Percentiles rank a stretch among this genome's conserved stretches.
phyloP scores from a whole-genome alignment of 2,329 filamentous ascomycete species.

The Fusarium sp. region DNA sequence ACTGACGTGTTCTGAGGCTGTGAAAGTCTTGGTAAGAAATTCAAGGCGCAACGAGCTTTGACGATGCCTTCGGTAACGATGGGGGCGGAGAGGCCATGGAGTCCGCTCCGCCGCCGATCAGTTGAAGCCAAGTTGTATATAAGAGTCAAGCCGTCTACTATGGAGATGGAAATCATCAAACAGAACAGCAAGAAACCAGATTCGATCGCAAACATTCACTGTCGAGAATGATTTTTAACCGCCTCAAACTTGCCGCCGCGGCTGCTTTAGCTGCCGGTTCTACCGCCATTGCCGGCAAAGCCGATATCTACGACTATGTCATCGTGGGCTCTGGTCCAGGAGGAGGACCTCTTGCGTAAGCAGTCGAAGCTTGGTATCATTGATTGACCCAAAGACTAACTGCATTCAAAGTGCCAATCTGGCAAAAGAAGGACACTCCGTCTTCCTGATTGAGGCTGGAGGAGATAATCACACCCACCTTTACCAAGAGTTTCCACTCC shows the following conservation, averaged over 20 bases:
- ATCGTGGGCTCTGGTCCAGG: constrained; percentile 6
- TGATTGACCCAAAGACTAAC: accelerated
- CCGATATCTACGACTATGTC: constrained; percentile 13
- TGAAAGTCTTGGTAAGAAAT: background rate
- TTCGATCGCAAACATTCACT: no score
- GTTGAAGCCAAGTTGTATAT: accelerated
- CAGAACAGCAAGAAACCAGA: background rate
- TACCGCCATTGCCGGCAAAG: background rate
- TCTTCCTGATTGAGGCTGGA: constrained; percentile 18
- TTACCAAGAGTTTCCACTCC: background rate
- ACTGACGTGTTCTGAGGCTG: constrained; percentile 3
- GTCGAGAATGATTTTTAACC: background rate
- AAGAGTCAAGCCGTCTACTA: background rate
- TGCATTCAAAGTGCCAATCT: background rate
- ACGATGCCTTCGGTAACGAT: no score
- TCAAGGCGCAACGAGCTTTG: background rate
- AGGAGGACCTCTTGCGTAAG: constrained; percentile 14
- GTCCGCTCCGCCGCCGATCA: no score
- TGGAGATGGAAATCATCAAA: background rate
- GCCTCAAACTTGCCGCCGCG: background rate
- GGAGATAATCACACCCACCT: constrained; percentile 1
- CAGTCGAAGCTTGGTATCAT: no score
- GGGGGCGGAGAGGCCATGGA: no score
- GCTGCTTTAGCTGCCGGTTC: background rate
- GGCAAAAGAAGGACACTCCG: constrained; percentile 1